Conservation (phyloP, 2,329 filamentous ascomycete genomes). For the Endoconidiophora polonica region DNA sequence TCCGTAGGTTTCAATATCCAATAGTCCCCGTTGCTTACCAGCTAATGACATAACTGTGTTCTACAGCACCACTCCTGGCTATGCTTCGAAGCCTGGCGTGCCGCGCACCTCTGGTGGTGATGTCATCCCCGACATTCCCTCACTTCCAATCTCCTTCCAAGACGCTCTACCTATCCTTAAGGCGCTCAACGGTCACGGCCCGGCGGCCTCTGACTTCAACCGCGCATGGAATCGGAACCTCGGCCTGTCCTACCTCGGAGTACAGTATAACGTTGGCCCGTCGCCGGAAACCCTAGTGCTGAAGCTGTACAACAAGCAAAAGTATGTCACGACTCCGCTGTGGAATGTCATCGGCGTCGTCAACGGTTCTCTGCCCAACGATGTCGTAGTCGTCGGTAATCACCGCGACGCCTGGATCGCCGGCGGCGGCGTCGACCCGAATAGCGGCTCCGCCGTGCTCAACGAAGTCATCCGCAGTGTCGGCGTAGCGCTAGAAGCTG, state of each 20-base stretch:
- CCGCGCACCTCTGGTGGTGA: slow-evolving; percentile 55
- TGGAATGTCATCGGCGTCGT: slow-evolving; percentile 91
- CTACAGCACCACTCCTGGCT: slow-evolving; percentile 64
- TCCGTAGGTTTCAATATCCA: slow-evolving; percentile 29
- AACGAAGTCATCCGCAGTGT: slow-evolving; percentile 67
- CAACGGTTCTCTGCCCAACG: slow-evolving; percentile 69
- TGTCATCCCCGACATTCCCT: slow-evolving; percentile 70
- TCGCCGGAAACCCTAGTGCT: slow-evolving; percentile 55
- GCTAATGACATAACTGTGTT: neutral
- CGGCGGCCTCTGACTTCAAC: slow-evolving; percentile 57
- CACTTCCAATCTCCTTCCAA: slow-evolving; percentile 72
- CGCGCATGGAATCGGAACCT: slow-evolving; percentile 52
- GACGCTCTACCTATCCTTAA: slow-evolving; percentile 81
- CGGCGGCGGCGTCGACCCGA: slow-evolving; percentile 69
- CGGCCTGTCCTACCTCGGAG: slow-evolving; percentile 62
- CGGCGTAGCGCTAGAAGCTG: slow-evolving; percentile 47
- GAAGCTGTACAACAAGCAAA: slow-evolving; percentile 62
- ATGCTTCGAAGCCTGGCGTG: slow-evolving; percentile 78
- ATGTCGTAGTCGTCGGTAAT: slow-evolving; percentile 82
- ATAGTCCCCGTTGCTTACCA: neutral
- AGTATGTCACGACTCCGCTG: slow-evolving; percentile 63
- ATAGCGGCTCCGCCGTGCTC: slow-evolving; percentile 62
- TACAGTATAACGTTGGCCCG: slow-evolving; percentile 73
- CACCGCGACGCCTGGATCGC: slow-evolving; percentile 83
- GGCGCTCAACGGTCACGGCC: slow-evolving; percentile 77